Evolutionary conservation across 805 yeast genomes (phyloP).

Genomic region (Saturnispora silvae): DNA sequence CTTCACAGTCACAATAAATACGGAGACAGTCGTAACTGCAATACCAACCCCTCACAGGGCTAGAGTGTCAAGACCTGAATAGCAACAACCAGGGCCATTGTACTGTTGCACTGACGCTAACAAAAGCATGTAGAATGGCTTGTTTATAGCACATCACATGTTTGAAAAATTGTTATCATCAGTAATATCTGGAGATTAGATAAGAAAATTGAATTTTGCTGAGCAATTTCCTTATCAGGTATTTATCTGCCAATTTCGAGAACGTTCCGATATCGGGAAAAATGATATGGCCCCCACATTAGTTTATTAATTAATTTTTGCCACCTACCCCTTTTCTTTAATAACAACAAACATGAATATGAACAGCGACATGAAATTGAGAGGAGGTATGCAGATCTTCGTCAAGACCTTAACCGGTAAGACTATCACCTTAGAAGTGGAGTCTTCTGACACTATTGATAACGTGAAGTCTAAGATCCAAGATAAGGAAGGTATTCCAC

Average conservation of each 20-base stretch:
- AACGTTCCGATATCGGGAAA: slow-evolving; percentile 4
- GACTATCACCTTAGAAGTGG: slow-evolving; percentile 81
- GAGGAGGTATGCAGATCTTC: slow-evolving; percentile 73
- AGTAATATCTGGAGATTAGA: too few species aligned
- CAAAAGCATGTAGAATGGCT: too few species aligned
- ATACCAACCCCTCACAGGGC: too few species aligned
- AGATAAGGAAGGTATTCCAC: slow-evolving; percentile 76
- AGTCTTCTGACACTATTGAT: slow-evolving; percentile 91
- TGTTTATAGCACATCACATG: too few species aligned
- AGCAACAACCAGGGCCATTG: too few species aligned
- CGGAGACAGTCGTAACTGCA: too few species aligned
- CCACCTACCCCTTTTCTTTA: neutral
- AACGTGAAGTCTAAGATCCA: slow-evolving; percentile 91
- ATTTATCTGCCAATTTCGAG: neutral
- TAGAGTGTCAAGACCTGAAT: too few species aligned
- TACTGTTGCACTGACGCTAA: too few species aligned
- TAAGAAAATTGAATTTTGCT: too few species aligned
- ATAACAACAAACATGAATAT: slow-evolving; percentile 21
- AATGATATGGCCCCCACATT: slow-evolving; percentile 6
- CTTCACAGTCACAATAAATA: too few species aligned
- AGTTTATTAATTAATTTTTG: neutral
- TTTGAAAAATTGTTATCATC: too few species aligned
- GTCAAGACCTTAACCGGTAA: slow-evolving; percentile 99
- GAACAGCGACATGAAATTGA: neutral
- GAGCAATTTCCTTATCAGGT: slow-evolving; percentile 2